Percentiles rank a stretch among this genome's conserved stretches.
Evolutionary conservation across 345 rosid genomes (phyloP).

Genomic region (Heritiera littoralis): DNA sequence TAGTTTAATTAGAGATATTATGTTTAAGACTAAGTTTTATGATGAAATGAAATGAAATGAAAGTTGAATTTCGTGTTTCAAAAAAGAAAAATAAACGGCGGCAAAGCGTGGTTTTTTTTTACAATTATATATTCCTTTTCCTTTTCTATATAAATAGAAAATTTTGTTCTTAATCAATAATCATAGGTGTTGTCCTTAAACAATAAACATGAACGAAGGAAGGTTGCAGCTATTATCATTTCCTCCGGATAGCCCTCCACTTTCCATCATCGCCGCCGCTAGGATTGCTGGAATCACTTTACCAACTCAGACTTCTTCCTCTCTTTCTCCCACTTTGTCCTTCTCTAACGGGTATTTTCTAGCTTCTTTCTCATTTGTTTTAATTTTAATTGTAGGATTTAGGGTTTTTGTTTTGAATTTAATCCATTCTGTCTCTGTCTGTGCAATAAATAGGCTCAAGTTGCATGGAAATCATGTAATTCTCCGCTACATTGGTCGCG

Average conservation of each 20-base stretch:
- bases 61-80: too few relatives aligned
- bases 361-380: background rate
- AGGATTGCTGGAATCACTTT: constrained; percentile 5
- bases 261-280: constrained; percentile 9
- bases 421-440: background rate
- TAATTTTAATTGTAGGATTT: background rate
- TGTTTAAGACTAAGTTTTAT: too few relatives aligned
- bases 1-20: too few relatives aligned
- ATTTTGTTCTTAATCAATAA: background rate
- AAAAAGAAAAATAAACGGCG: too few relatives aligned
- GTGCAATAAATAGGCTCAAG: background rate
- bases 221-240: background rate
- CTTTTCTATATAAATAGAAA: background rate
- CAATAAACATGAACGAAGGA: constrained; percentile 6
- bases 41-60: too few relatives aligned
- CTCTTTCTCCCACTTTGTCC: background rate
- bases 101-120: background rate
- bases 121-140: background rate
- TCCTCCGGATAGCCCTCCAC: constrained; percentile 6
- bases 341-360: constrained; percentile 10
- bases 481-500: constrained; percentile 13
- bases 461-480: constrained; percentile 10
- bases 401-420: background rate
- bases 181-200: background rate
- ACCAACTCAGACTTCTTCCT: background rate